Conservation (phyloP, 345 rosid genomes). For the Camelina laxa region DNA sequence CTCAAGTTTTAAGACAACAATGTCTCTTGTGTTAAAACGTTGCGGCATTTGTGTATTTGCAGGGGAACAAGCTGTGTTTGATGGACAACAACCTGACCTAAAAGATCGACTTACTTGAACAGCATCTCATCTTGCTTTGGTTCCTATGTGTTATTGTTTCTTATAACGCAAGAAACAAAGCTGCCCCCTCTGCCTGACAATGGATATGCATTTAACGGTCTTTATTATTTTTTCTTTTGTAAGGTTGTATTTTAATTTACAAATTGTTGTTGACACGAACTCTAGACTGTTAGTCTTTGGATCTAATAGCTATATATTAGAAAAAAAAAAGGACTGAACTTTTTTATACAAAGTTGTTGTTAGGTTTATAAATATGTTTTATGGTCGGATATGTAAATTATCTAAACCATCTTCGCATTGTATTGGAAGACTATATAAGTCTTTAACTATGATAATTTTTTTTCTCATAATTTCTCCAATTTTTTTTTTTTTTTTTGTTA, state of each 20-base stretch:
- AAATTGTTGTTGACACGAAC: conserved; percentile 29
- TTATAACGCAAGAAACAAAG: conserved; percentile 31
- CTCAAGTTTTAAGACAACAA: neutral
- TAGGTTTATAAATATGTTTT: conserved; percentile 26
- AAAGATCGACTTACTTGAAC: conserved; percentile 37
- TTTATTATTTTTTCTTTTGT: neutral
- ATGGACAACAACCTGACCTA: conserved; percentile 33
- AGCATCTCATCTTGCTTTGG: neutral
- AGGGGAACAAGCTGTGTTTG: conserved; percentile 39
- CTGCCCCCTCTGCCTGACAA: neutral
- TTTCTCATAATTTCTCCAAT: too few relatives aligned
- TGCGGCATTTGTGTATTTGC: conserved; percentile 25
- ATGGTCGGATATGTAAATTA: conserved; percentile 29
- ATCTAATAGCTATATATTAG: conserved; percentile 17
- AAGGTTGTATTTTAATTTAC: conserved; percentile 13
- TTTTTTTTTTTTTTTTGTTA: too few relatives aligned
- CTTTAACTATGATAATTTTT: too few relatives aligned
- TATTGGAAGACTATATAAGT: neutral
- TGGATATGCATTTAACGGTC: conserved; percentile 18
- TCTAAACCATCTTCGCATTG: conserved; percentile 11
- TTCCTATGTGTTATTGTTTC: conserved; percentile 25
- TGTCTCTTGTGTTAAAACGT: neutral
- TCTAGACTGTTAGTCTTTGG: conserved; percentile 15
- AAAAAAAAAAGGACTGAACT: neutral
- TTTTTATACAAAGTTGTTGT: conserved; percentile 15